These are phyloP conservation scores for Atalantia buxifolia DNA, from an alignment of 345 rosid genomes.

Conservation along the genomic window DNA sequence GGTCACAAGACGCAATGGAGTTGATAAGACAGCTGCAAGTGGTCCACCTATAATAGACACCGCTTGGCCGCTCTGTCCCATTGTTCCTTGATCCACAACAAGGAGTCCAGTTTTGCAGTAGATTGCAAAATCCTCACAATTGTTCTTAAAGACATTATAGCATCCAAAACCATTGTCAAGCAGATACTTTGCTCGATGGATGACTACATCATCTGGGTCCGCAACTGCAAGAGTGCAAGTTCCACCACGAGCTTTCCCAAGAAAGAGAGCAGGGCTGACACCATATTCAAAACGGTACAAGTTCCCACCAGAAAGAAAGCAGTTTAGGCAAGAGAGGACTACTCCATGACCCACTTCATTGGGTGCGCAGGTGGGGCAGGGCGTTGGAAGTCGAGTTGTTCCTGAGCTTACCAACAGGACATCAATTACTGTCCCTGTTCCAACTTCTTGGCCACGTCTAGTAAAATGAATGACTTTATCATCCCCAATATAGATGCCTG, in stretches of 20 bases:
- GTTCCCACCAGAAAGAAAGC: slow-evolving; percentile 85
- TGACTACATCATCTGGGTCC: slow-evolving; percentile 44
- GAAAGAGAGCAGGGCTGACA: slow-evolving; percentile 69
- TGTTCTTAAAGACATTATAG: slow-evolving; percentile 77
- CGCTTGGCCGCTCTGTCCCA: slow-evolving; percentile 89
- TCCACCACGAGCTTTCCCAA: slow-evolving; percentile 87
- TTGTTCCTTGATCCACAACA: slow-evolving; percentile 47
- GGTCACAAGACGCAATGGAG: slow-evolving; percentile 65
- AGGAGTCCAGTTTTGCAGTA: slow-evolving; percentile 85
- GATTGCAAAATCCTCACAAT: slow-evolving; percentile 78
- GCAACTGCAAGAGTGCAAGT: slow-evolving; percentile 86
- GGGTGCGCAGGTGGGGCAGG: slow-evolving; percentile 63
- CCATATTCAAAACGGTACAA: slow-evolving; percentile 78
- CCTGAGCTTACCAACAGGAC: slow-evolving; percentile 67
- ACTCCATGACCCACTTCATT: slow-evolving; percentile 64
- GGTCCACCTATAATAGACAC: slow-evolving; percentile 76
- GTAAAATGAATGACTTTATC: slow-evolving; percentile 85
- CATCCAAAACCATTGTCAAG: slow-evolving; percentile 87
- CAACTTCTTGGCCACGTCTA: slow-evolving; percentile 87
- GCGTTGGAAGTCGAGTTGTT: slow-evolving; percentile 44
- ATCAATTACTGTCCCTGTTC: slow-evolving; percentile 81
- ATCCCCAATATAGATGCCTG: slow-evolving; percentile 86
- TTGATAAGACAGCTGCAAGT: slow-evolving; percentile 71
- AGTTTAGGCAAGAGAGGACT: slow-evolving; percentile 70
- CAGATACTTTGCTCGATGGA: slow-evolving; percentile 70